Evolutionary conservation across 2,329 filamentous ascomycete genomes (phyloP), one percentile per base, ranked within the genome.

Genomic region (Fusarium nygamai): DNA sequence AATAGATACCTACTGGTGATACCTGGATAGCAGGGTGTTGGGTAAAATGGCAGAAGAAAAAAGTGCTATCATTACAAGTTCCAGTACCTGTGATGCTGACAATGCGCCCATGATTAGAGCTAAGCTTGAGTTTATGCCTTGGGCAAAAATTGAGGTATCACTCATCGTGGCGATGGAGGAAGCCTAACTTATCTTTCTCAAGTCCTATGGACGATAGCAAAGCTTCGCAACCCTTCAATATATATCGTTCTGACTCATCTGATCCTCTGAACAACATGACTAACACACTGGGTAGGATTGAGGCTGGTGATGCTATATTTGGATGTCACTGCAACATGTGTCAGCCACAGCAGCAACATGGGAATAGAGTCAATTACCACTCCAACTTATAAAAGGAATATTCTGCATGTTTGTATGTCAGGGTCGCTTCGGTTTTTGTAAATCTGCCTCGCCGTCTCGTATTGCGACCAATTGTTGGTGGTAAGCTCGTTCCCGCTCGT

Each of bases 1-100:
- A 67, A 63, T 75, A 75, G 72, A 76, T 65, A 69, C 61, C 64
- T 53, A 61, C 46, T 59, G 50, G 58, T 65, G 70, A 76, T 76
- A 74, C 67, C 73, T 76, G 73, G 63, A 65, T 61, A 68, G 56
- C 60, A 31, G 54, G 72, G 64, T 63, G 65, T 77, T 76, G 44
- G 70, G 53, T 39, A 31, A 69, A 48, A 43, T 47, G 64, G 38
- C 53, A 60, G 44, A 65, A 47, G 51, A 50, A 50, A 73, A 54
- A 50, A 66, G 39, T 54, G 41, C 41, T 56, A 43, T 27, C 41
- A 41, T 46, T 41, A 48, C 38, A 34, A 34, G 20, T 47, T 27
- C 38, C 33, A 50, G 38, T 14, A 19, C 17, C 5, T 34, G 36
- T 34, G 68, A 50, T 33, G 5, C 13, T 44, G 34, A 22, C 11